Evolutionary conservation across 2,329 filamentous ascomycete genomes (phyloP), one percentile per base, ranked within the genome.

Genomic region (Xylaria sp.): DNA sequence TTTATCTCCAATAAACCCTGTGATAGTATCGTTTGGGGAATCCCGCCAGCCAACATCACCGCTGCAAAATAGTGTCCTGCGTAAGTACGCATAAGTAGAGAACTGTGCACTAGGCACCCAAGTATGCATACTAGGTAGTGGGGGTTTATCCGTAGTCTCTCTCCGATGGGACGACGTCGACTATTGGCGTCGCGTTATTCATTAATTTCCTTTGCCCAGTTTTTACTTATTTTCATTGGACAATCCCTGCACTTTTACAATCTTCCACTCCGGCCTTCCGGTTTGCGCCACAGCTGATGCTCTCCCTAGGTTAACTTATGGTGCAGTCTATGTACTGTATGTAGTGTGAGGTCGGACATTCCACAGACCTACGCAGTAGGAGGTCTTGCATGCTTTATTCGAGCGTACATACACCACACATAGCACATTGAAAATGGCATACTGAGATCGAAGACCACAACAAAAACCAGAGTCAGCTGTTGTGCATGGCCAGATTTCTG

Each of bases 241-340:
- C 11, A n/a, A 60, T 63, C 55, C 60, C 49, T 63, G 65, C 39
- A 44, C 33, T 25, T 55, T n/a, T 63, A 20, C 22, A 60, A 64
- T 50, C 20, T 64, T 36, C 33, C 47, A 45, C 31, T 65, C 65
- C 65, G 65, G 65, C 65, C 61, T 65, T 67, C 65, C 65, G 65
- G 65, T 47, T 65, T 50, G 53, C 38, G 36, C 57, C 38, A 59
- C 31, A 38, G 39, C 61, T 61, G 42, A 36, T 36, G 29, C 53
- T 25, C 39, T 17, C 39, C 39, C 17, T 42, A 17, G 7, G 17
- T 15, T 7, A 44, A 38, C 27, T 36, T 22, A 27, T 15, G 29
- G 27, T 49, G 49, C 31, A 42, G 31, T n/a, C 22, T 36, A 38
- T 50, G 13, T 25, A 15, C 9, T 27, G 51, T 39, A 31, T 51